Evolutionary conservation across 495 filamentous ascomycete species (phyloP).

Genomic region (Parathielavia appendiculata): DNA sequence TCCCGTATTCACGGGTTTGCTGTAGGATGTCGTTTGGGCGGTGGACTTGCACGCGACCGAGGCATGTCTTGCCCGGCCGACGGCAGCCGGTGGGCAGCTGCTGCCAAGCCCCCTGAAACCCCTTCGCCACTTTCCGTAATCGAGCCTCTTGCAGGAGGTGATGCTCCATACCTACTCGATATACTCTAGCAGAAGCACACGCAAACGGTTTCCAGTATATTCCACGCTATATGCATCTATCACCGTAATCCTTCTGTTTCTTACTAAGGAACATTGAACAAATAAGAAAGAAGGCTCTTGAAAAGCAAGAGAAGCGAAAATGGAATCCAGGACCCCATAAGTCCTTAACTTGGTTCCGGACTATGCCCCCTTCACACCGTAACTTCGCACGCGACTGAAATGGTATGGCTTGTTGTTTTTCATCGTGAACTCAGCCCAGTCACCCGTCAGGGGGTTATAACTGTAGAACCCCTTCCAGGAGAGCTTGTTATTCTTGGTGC

Average conservation of each 20-base stretch:
- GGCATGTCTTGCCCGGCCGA: not conserved
- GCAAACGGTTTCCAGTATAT: too few relatives aligned
- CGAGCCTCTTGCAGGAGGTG: too few relatives aligned
- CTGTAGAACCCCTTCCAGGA: constrained; percentile 88
- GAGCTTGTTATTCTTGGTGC: constrained; percentile 71
- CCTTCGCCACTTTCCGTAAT: not conserved
- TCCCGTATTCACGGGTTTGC: not conserved
- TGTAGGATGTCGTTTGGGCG: not conserved
- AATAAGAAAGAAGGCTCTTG: too few relatives aligned
- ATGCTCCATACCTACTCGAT: too few relatives aligned
- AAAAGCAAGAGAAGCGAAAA: too few relatives aligned
- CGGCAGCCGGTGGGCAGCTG: not conserved
- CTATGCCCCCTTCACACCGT: constrained; percentile 42
- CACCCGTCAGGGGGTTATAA: constrained; percentile 82
- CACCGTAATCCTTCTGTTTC: too few relatives aligned
- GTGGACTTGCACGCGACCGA: not conserved
- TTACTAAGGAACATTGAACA: too few relatives aligned
- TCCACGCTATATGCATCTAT: too few relatives aligned
- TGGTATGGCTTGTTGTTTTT: constrained; percentile 82
- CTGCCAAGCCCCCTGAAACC: constrained; percentile 2
- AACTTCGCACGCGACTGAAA: constrained; percentile 80
- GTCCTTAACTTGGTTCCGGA: not conserved
- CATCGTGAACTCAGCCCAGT: constrained; percentile 80
- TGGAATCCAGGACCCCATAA: not conserved
- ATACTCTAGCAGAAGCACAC: too few relatives aligned